Evolutionary conservation across 1,139 yeast genomes (phyloP), one percentile per base, ranked within the genome.

Genomic region (Pichia sp.): DNA sequence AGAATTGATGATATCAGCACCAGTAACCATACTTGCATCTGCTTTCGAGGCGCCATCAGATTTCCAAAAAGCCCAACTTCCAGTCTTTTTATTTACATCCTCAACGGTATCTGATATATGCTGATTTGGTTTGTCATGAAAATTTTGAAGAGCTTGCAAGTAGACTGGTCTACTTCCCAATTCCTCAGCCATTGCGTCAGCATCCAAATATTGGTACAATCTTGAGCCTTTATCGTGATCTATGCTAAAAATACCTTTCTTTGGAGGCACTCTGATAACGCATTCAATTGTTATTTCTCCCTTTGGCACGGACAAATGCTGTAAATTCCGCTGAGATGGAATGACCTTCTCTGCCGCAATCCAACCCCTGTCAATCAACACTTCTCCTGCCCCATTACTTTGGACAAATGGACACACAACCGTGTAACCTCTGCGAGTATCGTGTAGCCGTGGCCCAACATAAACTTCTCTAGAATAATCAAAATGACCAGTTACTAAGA

Each of bases 311-410:
- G 95, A 84, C 60, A 87, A 75, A 69, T 81, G 92, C 48, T 75
- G 77, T 67, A 79, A 76, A 64, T 75, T 79, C 63, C 99, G 79
- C 6, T 76, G 72, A 10, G 75, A 71, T 36, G 95, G 96, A 31
- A 82, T 75, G 5, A 87, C 85, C 61, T 81, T 82, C 16, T 84
- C 86, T 62, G 87, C 90, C 38, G 82, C 75, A 49, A 93, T 84
- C 96, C 98, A 93, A 7, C 99, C 99, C 62, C 99, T 80, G 69
- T 90, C 95, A 38, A 93, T 79, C 55, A 93, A 75, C 31, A 92
- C 74, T 54, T 74, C 76, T 8, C 85, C 85, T 0, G 89, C 89
- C 13, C 96, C 96, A 61, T 82, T 82, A 11, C 81, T 75, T 57
- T 96, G 80, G 31, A 82, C 78, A 65, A 93, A 81, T 4, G 99